Evolutionary conservation across 257 asterid genomes (phyloP).

Genomic region (Solanum sejunctum): DNA sequence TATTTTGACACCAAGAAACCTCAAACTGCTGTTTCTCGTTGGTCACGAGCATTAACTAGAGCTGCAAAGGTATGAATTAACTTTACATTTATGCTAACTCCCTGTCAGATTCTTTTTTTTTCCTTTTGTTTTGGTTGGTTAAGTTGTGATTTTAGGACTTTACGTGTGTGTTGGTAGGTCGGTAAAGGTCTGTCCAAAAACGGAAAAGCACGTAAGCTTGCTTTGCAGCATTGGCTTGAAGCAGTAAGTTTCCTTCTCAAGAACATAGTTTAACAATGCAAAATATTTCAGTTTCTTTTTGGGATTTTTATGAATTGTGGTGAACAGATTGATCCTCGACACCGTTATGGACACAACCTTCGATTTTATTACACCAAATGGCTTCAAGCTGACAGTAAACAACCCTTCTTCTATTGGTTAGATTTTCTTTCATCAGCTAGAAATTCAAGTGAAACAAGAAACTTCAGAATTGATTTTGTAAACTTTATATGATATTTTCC

Average conservation of each 20-base stretch:
- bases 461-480: not conserved
- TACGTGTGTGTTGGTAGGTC: slow-evolving; percentile 23
- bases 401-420: slow-evolving; percentile 88
- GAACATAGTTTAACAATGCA: not conserved
- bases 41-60: slow-evolving; percentile 68
- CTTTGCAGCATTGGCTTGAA: slow-evolving; percentile 87
- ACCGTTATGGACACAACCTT: slow-evolving; percentile 84
- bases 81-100: not conserved
- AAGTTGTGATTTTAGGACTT: not conserved
- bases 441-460: not conserved
- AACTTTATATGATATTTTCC: not conserved
- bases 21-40: slow-evolving; percentile 63
- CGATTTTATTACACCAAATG: slow-evolving; percentile 57
- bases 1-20: slow-evolving; percentile 66
- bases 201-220: slow-evolving; percentile 76
- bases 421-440: not conserved
- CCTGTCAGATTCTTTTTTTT: not conserved
- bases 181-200: slow-evolving; percentile 78
- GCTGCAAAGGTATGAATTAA: slow-evolving; percentile 52
- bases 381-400: slow-evolving; percentile 65
- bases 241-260: slow-evolving; percentile 47
- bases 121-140: not conserved
- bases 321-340: slow-evolving; percentile 72
- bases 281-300: not conserved
- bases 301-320: not conserved